Evolutionary conservation across 257 asterid species (phyloP).

Genomic region (Solanum sejunctum): DNA sequence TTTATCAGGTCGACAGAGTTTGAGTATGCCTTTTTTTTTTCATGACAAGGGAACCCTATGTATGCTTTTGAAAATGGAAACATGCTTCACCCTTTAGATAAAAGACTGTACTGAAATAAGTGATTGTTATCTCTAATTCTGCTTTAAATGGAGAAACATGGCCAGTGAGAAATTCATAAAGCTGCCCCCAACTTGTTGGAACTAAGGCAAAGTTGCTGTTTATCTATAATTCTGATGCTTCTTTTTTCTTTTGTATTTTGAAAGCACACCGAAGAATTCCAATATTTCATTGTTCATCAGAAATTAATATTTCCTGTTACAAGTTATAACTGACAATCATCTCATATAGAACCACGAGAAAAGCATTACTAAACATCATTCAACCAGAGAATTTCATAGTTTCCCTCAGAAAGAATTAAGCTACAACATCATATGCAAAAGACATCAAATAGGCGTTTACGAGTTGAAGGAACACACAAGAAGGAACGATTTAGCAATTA

Average conservation of each 20-base stretch:
- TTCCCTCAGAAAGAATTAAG: not conserved
- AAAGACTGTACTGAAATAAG: not conserved
- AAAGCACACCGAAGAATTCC: not conserved
- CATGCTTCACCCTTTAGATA: not conserved
- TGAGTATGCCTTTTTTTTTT: too few species aligned
- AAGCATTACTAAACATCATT: not conserved
- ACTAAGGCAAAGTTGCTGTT: not conserved
- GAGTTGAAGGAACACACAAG: not conserved
- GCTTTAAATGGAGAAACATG: not conserved
- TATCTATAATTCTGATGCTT: not conserved
- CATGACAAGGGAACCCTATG: too few species aligned
- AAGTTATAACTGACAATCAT: not conserved
- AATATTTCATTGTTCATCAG: not conserved
- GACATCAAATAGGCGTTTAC: not conserved
- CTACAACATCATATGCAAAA: not conserved
- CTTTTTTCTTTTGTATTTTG: not conserved
- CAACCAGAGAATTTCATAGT: not conserved
- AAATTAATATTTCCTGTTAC: not conserved
- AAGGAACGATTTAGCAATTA: not conserved
- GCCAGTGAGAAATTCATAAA: not conserved
- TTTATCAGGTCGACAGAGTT: not conserved
- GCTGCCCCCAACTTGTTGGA: not conserved
- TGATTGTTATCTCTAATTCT: not conserved
- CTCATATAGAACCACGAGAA: not conserved
- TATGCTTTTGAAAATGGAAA: not conserved